These are phyloP conservation scores for Tremella fuciformis DNA, from an alignment of 768 basidiomycete species.

Conservation along the genomic window DNA sequence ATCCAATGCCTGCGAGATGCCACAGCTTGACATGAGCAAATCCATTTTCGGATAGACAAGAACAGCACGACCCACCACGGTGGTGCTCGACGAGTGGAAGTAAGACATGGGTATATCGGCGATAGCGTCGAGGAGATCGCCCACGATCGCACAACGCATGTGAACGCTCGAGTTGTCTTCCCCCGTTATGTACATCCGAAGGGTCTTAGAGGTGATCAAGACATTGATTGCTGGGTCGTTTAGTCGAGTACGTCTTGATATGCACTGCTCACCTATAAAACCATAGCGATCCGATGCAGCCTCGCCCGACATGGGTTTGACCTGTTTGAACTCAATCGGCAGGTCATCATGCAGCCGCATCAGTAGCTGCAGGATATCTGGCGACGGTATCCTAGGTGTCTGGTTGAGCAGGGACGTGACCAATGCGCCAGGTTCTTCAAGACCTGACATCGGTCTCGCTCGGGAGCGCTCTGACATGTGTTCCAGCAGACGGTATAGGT, in stretches of 20 bases:
- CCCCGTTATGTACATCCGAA: conserved; percentile 41
- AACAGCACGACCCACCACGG: conserved; percentile 20
- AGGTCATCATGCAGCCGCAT: conserved; percentile 24
- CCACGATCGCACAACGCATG: conserved; percentile 40
- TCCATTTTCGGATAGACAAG: background rate
- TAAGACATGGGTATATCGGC: conserved; percentile 36
- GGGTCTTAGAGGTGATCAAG: conserved; percentile 33
- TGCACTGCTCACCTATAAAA: conserved; percentile 30
- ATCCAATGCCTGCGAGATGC: conserved; percentile 44
- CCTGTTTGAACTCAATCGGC: conserved; percentile 27
- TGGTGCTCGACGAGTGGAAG: conserved; percentile 27
- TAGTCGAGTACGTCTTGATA: background rate
- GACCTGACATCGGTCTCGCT: conserved; percentile 2
- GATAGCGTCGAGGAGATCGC: conserved; percentile 40
- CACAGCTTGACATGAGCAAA: conserved; percentile 29
- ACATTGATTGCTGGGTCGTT: conserved; percentile 37
- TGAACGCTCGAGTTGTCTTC: conserved; percentile 21
- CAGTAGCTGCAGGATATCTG: conserved; percentile 21
- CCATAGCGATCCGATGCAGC: conserved; percentile 25
- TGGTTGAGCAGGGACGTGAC: conserved; percentile 14
- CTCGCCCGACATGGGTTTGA: conserved; percentile 26
- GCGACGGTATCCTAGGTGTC: conserved; percentile 5
- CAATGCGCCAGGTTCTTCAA: conserved; percentile 9
- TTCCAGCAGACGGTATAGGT: conserved; percentile 44
- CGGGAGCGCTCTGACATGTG: conserved; percentile 19